These are phyloP conservation scores for Petunia secreta DNA, from an alignment of 257 asterid species.

Conservation along the genomic window DNA sequence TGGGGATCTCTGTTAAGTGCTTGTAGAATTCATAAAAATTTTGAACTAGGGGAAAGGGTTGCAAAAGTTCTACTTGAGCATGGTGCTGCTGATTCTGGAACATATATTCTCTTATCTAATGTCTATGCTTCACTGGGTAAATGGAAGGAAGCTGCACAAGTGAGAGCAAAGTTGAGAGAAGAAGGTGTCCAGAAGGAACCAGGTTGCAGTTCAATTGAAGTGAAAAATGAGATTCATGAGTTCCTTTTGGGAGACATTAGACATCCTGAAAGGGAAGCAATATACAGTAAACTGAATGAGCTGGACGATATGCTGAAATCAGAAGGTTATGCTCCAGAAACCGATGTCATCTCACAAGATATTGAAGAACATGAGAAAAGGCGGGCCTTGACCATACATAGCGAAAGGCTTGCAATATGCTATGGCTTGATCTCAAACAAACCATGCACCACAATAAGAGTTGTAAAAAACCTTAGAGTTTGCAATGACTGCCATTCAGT, in stretches of 20 bases:
- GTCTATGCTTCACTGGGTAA: constrained; percentile 48
- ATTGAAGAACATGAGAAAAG: constrained; percentile 48
- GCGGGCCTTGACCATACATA: constrained; percentile 50
- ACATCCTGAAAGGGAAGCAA: constrained; percentile 56
- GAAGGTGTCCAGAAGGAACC: constrained; percentile 52
- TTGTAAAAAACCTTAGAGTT: constrained; percentile 57
- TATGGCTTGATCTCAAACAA: constrained; percentile 53
- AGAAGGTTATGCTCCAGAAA: constrained; percentile 51
- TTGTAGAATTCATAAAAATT: constrained; percentile 50
- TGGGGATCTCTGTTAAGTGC: constrained; percentile 58
- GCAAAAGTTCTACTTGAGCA: constrained; percentile 36
- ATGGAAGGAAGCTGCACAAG: constrained; percentile 49
- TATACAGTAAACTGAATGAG: constrained; percentile 46
- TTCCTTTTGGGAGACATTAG: constrained; percentile 56
- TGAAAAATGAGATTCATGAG: constrained; percentile 48
- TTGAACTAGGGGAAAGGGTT: constrained; percentile 46
- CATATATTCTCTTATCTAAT: constrained; percentile 44
- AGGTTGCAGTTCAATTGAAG: constrained; percentile 59
- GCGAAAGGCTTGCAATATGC: constrained; percentile 65
- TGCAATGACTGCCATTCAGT: constrained; percentile 59
- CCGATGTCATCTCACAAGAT: constrained; percentile 47
- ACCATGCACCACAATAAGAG: constrained; percentile 37
- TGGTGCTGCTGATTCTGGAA: constrained; percentile 41
- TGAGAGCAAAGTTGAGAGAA: constrained; percentile 45
- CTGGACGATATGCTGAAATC: constrained; percentile 34